Conservation (phyloP, 2,329 filamentous ascomycete genomes). For the Ilyonectria mors-panacis region DNA sequence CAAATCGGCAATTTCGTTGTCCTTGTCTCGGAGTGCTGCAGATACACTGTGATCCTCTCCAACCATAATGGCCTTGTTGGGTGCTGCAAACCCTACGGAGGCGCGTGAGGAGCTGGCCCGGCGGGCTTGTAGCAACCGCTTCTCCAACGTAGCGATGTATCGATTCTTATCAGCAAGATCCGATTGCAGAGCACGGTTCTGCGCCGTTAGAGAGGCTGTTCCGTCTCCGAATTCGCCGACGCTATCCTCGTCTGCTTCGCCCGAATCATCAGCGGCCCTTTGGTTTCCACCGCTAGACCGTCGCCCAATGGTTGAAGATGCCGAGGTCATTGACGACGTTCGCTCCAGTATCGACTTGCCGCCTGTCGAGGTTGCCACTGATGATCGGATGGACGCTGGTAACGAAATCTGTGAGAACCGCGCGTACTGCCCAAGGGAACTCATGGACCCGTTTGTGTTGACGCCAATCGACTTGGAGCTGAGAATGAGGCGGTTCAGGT, state of each 20-base stretch:
- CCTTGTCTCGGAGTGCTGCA: slow-evolving; percentile 85
- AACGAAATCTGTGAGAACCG: slow-evolving; percentile 73
- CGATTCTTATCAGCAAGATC: slow-evolving; percentile 97
- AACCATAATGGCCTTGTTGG: slow-evolving; percentile 76
- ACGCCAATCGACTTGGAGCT: slow-evolving; percentile 97
- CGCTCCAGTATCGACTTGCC: slow-evolving; percentile 70
- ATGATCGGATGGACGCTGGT: slow-evolving; percentile 75
- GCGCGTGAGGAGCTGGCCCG: slow-evolving; percentile 91
- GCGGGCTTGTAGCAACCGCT: slow-evolving; percentile 89
- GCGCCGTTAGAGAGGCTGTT: slow-evolving; percentile 83
- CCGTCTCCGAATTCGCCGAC: slow-evolving; percentile 90
- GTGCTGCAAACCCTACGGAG: slow-evolving; percentile 78
- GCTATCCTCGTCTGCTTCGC: slow-evolving; percentile 76
- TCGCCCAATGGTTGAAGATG: slow-evolving; percentile 71
- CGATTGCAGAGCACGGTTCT: slow-evolving; percentile 92
- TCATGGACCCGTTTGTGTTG: slow-evolving; percentile 82
- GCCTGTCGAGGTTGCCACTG: slow-evolving; percentile 74
- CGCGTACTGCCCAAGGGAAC: slow-evolving; percentile 74
- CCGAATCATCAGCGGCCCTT: slow-evolving; percentile 60
- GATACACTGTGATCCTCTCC: slow-evolving; percentile 84
- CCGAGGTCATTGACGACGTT: slow-evolving; percentile 77
- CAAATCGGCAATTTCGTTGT: slow-evolving; percentile 93
- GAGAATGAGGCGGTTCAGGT: slow-evolving; percentile 93
- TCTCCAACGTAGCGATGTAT: slow-evolving; percentile 95
- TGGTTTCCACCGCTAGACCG: slow-evolving; percentile 62